Percentiles rank a stretch among this genome's conserved stretches.
Conservation (phyloP, 352 stramenopile species). For the Globisporangium recalcitrans region DNA sequence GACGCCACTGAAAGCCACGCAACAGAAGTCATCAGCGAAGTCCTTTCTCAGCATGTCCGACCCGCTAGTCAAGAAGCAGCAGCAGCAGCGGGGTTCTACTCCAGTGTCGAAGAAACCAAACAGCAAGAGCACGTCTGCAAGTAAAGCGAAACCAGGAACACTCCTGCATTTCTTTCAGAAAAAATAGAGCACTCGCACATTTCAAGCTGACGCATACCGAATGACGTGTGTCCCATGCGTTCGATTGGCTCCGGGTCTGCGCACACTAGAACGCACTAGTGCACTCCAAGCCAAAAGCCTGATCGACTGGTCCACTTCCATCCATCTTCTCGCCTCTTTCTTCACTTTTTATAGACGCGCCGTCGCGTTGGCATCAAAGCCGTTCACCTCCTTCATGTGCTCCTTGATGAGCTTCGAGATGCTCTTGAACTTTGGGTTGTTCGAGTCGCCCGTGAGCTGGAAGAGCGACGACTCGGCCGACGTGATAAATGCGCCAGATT, state of each 20-base stretch:
- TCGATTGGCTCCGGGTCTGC: too few species aligned
- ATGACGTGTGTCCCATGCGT: too few species aligned
- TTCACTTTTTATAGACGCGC: constrained; percentile 12
- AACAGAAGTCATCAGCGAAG: constrained; percentile 7
- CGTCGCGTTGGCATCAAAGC: constrained; percentile 32
- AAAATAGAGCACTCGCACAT: neutral
- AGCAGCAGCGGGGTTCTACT: neutral
- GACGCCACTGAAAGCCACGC: constrained; percentile 8
- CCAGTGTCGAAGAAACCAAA: constrained; percentile 7
- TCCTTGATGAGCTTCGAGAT: constrained; percentile 94
- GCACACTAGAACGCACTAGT: too few species aligned
- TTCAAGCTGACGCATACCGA: too few species aligned
- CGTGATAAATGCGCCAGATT: constrained; percentile 93
- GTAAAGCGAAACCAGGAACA: constrained; percentile 18
- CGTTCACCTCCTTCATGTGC: constrained; percentile 65
- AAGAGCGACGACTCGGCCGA: constrained; percentile 95
- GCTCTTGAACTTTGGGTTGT: constrained; percentile 90
- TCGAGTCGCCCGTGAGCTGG: constrained; percentile 90
- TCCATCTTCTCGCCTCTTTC: neutral
- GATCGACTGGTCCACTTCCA: neutral
- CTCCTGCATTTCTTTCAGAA: constrained; percentile 51
- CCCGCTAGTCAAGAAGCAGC: constrained; percentile 3
- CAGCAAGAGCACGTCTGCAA: constrained; percentile 3
- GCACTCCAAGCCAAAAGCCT: neutral
- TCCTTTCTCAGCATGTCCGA: constrained; percentile 2